phyloP scores from a whole-genome alignment of 1,139 yeast genomes.

The Taphrina flavorubra region DNA sequence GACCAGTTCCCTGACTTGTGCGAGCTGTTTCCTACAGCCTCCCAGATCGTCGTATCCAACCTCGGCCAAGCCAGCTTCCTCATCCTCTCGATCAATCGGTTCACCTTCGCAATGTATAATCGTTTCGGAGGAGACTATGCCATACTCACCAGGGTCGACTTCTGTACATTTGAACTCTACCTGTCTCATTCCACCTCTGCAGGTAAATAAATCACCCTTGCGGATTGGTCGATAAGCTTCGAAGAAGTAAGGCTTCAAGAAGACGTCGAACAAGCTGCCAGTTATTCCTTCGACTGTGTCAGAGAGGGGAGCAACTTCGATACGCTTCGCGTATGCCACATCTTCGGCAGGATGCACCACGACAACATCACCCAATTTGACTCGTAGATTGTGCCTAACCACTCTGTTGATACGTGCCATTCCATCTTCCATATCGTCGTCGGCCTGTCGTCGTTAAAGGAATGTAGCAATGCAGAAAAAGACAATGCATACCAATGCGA shows the following conservation, averaged over 20 bases:
- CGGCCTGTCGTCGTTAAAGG: constrained; percentile 55
- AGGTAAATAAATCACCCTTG: constrained; percentile 94
- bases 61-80: constrained; percentile 91
- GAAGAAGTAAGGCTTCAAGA: constrained; percentile 95
- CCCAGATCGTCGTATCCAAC: constrained; percentile 99
- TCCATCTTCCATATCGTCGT: constrained; percentile 96
- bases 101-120: constrained; percentile 99
- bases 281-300: constrained; percentile 98
- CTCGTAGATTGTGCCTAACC: constrained; percentile 92
- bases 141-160: constrained; percentile 95
- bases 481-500: constrained; percentile 62
- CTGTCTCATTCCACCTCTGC: constrained; percentile 98
- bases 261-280: constrained; percentile 96
- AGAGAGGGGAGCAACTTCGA: constrained; percentile 95
- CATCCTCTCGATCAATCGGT: constrained; percentile 98
- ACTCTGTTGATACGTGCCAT: constrained; percentile 93
- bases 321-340: constrained; percentile 81
- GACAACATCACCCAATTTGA: constrained; percentile 89
- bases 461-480: not conserved
- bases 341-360: constrained; percentile 96
- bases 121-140: constrained; percentile 98
- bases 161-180: constrained; percentile 98
- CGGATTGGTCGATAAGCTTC: constrained; percentile 99
- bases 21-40: constrained; percentile 98
- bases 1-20: constrained; percentile 95